These are phyloP conservation scores for Sherardia arvensis DNA, from an alignment of 257 asterid genomes.

Conservation along the genomic window DNA sequence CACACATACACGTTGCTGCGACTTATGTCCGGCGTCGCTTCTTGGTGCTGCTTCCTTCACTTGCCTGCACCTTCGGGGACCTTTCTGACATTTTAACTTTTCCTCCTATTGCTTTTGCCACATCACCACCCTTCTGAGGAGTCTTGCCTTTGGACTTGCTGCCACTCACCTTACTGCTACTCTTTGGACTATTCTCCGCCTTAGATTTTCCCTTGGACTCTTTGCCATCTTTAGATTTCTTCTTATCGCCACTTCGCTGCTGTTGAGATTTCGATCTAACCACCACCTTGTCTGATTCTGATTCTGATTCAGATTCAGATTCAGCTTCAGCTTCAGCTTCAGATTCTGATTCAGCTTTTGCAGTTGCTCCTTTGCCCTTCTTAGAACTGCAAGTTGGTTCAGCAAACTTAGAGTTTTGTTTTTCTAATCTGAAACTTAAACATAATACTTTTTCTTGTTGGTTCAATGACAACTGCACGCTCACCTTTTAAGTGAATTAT, in stretches of 20 bases:
- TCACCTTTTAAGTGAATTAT: slow-evolving; percentile 51
- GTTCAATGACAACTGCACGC: not conserved
- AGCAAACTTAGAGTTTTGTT: not conserved
- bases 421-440: too few species aligned
- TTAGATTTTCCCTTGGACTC: slow-evolving; percentile 42
- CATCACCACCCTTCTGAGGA: slow-evolving; percentile 37
- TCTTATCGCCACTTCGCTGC: slow-evolving; percentile 20
- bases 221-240: slow-evolving; percentile 42
- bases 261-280: slow-evolving; percentile 18
- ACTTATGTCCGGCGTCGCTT: slow-evolving; percentile 36
- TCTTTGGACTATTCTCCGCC: slow-evolving; percentile 27
- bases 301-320: slow-evolving; percentile 25
- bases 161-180: slow-evolving; percentile 26
- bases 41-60: slow-evolving; percentile 44
- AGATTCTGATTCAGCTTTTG: slow-evolving; percentile 43
- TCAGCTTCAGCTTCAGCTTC: slow-evolving; percentile 42
- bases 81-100: slow-evolving; percentile 34
- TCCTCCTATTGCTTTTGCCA: slow-evolving; percentile 10
- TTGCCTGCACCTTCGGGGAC: slow-evolving; percentile 40
- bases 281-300: slow-evolving; percentile 27
- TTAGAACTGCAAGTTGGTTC: slow-evolving; percentile 22
- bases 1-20: too few species aligned
- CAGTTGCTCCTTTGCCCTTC: slow-evolving; percentile 35
- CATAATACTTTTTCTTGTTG: not conserved
- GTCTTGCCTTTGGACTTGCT: slow-evolving; percentile 33